Base-by-base conservation (phyloP, 768 basidiomycete genomes). In the Suillus luteus region DNA sequence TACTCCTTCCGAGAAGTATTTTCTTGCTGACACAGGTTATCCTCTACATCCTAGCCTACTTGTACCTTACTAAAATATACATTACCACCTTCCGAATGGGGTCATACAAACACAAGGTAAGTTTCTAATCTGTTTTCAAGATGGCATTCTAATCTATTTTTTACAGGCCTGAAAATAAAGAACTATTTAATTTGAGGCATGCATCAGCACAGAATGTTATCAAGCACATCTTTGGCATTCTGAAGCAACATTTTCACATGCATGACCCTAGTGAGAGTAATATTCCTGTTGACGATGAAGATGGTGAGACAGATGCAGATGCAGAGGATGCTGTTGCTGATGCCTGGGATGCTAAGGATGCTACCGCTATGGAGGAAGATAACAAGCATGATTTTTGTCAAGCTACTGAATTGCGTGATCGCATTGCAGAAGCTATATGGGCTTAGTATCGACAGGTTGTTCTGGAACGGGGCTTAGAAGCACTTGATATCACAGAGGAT, bases 11-110 rank as follows among this genome's bases (percentile, higher is more conserved):
- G 62, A 44, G 1, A 59, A 60, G 17, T 68, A 66, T 49, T 66
- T 64, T 38, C 65, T 69, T 44, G 63, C 54, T 0, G 65, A 66
- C 33, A 64, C 64, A 17, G 69, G 69, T 1, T 70, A 63, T 49
- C 37, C 65, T 11, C 54, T 40, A 24, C 38, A 46, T 22, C 31
- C 75, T 64, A 37, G 65, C 1, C 69, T 80, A 0, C 67, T 81
- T 3, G 71, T 79, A 1, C 81, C 79, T 3, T 44, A 44, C 43
- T 1, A 3, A 44, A n/a, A 9, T 4, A 1, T 44, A 19, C 9
- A 2, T n/a, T 44, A 44, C 9, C 43, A 44, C 19, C 43, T 44
- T 44, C 43, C 1, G 19, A 44, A n/a, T n/a, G 19, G 43, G 43
- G 43, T 19, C 8, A 19, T 3, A 0, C 8, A 9, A 43, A 19